Evolutionary conservation across 345 rosid genomes (phyloP).

Genomic region (Capsella bursapastoris): DNA sequence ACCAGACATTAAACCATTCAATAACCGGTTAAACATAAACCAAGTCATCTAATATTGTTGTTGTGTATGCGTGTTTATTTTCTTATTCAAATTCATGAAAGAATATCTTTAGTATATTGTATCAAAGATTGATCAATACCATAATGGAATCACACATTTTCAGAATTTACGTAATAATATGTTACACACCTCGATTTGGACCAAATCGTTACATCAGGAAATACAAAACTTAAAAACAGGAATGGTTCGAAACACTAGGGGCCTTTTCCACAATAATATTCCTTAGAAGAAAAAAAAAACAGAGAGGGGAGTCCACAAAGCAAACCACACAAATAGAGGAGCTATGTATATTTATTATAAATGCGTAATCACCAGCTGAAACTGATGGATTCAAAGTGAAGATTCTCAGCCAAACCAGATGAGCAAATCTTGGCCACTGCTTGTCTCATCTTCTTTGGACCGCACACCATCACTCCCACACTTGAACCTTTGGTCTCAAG

Average conservation of each 20-base stretch:
- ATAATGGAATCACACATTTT: background rate
- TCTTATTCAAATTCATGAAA: no score
- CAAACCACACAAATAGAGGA: slow-evolving; percentile 11
- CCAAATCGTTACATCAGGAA: slow-evolving; percentile 6
- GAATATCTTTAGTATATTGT: no score
- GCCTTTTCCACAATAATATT: background rate
- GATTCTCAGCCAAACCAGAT: slow-evolving; percentile 58
- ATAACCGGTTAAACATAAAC: no score
- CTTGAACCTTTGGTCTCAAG: slow-evolving; percentile 57
- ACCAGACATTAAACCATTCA: no score
- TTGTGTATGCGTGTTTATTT: no score
- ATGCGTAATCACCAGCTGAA: slow-evolving; percentile 69
- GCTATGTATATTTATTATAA: background rate
- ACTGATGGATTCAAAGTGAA: slow-evolving; percentile 81
- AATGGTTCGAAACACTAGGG: background rate
- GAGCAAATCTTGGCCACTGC: slow-evolving; percentile 69
- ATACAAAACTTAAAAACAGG: background rate
- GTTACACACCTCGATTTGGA: slow-evolving; percentile 9
- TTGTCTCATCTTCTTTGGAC: slow-evolving; percentile 77
- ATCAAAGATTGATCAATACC: no score
- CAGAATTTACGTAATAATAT: background rate
- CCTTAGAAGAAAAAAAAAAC: background rate
- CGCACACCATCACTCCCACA: slow-evolving; percentile 76
- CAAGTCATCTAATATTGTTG: no score
- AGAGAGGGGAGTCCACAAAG: background rate